Percentiles rank a stretch among this genome's conserved stretches.
phyloP scores from a whole-genome alignment of 2,329 filamentous ascomycete species.

The Cephalotrichum gorgonifer region DNA sequence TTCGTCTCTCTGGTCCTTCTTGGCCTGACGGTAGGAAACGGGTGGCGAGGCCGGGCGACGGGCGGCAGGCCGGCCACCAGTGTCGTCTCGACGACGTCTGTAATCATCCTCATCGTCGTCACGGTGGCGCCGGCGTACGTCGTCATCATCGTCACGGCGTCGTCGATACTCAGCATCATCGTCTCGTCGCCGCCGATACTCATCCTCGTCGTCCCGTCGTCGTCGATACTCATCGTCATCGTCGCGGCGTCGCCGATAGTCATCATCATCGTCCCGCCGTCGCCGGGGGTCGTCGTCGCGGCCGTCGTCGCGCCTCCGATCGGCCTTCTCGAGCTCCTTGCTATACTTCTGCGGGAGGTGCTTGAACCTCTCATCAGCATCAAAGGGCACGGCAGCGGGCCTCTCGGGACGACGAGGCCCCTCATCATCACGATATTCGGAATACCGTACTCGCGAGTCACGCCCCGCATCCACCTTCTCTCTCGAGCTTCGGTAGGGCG shows the following conservation, averaged over 20 bases:
- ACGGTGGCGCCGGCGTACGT: too few relatives aligned
- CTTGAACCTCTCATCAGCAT: slow-evolving; percentile 27
- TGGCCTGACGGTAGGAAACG: not conserved
- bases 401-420: slow-evolving; percentile 7
- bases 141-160: too few relatives aligned
- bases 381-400: slow-evolving; percentile 11
- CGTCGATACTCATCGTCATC: slow-evolving; percentile 15
- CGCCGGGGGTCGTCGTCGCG: slow-evolving; percentile 14
- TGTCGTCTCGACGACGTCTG: not conserved
- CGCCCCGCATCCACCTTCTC: slow-evolving; percentile 18
- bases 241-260: slow-evolving; percentile 17
- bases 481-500: slow-evolving; percentile 25
- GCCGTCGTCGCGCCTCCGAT: slow-evolving; percentile 16
- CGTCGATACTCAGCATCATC: too few relatives aligned
- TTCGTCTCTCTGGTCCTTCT: not conserved
- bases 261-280: slow-evolving; percentile 14
- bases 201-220: slow-evolving; percentile 14
- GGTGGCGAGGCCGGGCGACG: too few relatives aligned
- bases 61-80: not conserved
- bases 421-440: slow-evolving; percentile 7
- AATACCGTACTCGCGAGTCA: slow-evolving; percentile 14
- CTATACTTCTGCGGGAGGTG: slow-evolving; percentile 39
- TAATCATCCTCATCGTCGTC: not conserved
- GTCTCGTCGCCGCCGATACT: slow-evolving; percentile 16
- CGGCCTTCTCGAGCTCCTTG: slow-evolving; percentile 18